Conservation (phyloP, 2,329 filamentous ascomycete species). For the Fusarium gaditjirri region DNA sequence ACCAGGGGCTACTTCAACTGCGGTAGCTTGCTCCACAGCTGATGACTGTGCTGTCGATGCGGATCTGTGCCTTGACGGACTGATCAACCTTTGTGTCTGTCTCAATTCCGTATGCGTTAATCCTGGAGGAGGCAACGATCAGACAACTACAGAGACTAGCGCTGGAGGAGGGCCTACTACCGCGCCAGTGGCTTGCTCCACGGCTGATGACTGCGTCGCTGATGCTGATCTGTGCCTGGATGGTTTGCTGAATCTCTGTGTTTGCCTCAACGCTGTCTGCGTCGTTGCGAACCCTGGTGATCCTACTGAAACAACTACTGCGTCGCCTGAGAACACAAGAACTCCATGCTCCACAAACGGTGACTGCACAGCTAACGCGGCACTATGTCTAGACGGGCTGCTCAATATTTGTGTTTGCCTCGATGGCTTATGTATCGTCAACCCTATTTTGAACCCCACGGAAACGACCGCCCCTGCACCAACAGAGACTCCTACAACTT, state of each 20-base stretch:
- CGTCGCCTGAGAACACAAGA: not conserved
- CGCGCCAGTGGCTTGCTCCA: not conserved
- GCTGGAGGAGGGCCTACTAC: not conserved
- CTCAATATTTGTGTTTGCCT: not conserved
- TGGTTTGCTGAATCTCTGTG: not conserved
- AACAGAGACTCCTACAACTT: not conserved
- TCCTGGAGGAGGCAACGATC: not conserved
- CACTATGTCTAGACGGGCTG: not conserved
- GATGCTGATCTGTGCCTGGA: not conserved
- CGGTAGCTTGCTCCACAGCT: not conserved
- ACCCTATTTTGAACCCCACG: not conserved
- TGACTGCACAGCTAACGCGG: not conserved
- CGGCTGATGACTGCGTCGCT: not conserved
- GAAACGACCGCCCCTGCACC: not conserved
- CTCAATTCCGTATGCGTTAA: not conserved
- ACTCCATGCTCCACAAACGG: not conserved
- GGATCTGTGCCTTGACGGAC: not conserved
- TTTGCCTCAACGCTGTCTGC: conserved; percentile 1
- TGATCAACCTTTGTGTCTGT: not conserved
- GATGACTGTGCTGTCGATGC: not conserved
- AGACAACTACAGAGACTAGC: not conserved
- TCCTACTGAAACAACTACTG: not conserved
- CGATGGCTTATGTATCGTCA: not conserved
- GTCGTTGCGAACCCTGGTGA: not conserved
- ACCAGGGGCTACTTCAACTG: not conserved